A percentile compares a stretch with the other conserved stretches of the same genome.
These are phyloP conservation scores for Geranium brycei DNA, from an alignment of 345 rosid species.

Conservation along the genomic window DNA sequence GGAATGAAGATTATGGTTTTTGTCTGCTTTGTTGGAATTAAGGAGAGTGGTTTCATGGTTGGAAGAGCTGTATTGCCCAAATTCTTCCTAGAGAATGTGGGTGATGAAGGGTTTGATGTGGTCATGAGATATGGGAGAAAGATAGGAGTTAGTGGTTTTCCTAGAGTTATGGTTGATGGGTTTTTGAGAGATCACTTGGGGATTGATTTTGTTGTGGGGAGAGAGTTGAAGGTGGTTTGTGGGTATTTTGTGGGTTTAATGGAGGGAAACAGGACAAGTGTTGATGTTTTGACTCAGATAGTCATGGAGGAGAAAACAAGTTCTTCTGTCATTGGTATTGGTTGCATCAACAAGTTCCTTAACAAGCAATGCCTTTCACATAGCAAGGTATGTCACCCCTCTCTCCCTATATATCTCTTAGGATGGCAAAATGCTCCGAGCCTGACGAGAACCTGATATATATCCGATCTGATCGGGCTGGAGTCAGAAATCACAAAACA, in stretches of 20 bases:
- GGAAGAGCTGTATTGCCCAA: constrained; percentile 48
- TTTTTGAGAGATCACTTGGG: constrained; percentile 39
- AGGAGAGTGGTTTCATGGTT: constrained; percentile 17
- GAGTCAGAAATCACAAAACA: too few species aligned
- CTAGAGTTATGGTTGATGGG: constrained; percentile 45
- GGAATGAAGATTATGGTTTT: constrained; percentile 39
- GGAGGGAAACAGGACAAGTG: constrained; percentile 14
- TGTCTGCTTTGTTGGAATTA: constrained; percentile 38
- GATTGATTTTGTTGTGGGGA: constrained; percentile 33
- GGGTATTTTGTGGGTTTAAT: constrained; percentile 43
- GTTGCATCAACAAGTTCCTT: constrained; percentile 10
- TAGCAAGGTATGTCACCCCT: neutral
- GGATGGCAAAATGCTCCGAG: too few species aligned
- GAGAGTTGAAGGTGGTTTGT: constrained; percentile 30
- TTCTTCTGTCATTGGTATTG: constrained; percentile 11
- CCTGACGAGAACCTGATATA: too few species aligned
- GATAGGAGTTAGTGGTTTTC: constrained; percentile 38
- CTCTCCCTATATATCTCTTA: too few species aligned
- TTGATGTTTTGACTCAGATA: constrained; percentile 1
- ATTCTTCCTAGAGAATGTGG: constrained; percentile 46
- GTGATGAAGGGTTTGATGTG: constrained; percentile 30
- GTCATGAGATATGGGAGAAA: constrained; percentile 30
- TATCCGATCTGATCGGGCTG: too few species aligned
- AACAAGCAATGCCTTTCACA: neutral
- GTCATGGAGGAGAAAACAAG: neutral